These are phyloP conservation scores for Hibiscus syriacus DNA, from an alignment of 345 rosid genomes.

Conservation along the genomic window DNA sequence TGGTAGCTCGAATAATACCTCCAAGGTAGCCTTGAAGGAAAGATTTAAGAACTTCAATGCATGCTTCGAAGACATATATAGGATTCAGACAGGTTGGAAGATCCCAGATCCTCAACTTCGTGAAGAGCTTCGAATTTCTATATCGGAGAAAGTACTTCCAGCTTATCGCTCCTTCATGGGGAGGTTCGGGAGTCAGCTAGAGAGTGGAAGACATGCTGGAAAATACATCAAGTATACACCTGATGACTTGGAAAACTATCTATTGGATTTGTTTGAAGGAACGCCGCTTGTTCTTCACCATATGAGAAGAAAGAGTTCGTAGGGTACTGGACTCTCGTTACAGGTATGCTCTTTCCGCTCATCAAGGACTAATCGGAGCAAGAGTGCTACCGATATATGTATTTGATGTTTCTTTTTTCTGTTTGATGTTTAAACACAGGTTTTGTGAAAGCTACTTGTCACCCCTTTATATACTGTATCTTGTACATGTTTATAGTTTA, in stretches of 20 bases:
- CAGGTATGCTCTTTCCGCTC: constrained; percentile 24
- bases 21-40: constrained; percentile 78
- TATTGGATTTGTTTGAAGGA: constrained; percentile 86
- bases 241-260: constrained; percentile 82
- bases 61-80: constrained; percentile 77
- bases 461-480: constrained; percentile 33
- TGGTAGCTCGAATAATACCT: constrained; percentile 59
- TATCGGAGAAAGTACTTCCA: constrained; percentile 78
- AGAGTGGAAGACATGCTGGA: constrained; percentile 77
- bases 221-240: constrained; percentile 91
- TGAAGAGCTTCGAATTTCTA: constrained; percentile 86
- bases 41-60: constrained; percentile 40
- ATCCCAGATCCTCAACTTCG: constrained; percentile 94
- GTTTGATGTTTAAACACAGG: constrained; percentile 44
- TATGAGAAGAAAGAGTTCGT: constrained; percentile 60
- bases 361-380: constrained; percentile 20
- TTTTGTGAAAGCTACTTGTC: constrained; percentile 27
- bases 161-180: constrained; percentile 89
- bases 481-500: constrained; percentile 53
- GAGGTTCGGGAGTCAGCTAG: constrained; percentile 73
- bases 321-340: constrained; percentile 20
- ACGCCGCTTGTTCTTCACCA: constrained; percentile 71
- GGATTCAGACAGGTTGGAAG: constrained; percentile 90
- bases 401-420: constrained; percentile 26
- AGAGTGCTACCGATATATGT: constrained; percentile 24